Base-by-base conservation (phyloP, 106 monocot genomes). In the Acorus calamus region DNA sequence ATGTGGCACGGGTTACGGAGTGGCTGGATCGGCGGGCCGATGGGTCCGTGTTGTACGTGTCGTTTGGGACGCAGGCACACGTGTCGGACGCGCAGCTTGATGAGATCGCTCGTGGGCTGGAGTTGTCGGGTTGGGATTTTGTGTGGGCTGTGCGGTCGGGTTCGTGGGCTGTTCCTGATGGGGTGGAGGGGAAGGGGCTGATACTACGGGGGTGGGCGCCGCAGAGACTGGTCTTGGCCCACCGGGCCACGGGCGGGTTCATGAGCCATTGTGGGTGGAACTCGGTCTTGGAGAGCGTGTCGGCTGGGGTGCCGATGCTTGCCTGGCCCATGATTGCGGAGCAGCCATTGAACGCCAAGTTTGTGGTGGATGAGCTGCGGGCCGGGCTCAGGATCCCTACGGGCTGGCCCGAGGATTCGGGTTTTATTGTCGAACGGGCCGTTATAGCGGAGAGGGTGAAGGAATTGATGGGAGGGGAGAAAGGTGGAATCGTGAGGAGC, bases 261-360 rank as follows among this genome's bases (percentile, higher is more conserved):
- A n/a, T 87, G 57, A 79, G 62, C 68, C 87, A 87, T 63, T 83
- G 83, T 66, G 83, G 87, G 14, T 87, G 87, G 87, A 87, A 87
- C 77, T 87, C 87, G 52, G 76, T 82, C 62, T 44, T 87, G 28
- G 28, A 28, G 28, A 28, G 28, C 1, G 28, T 28, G 28, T 28
- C 28, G 28, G 28, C 28, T 28, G 28, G 28, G 0, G 28, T 28
- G 28, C 28, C 28, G 28, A 28, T 28, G 28, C 28, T 28, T 28
- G 28, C 28, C 0, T 28, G 28, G 28, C 28, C 28, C 28, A 28
- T 28, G 28, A 28, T 28, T 28, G 28, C 28, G 1, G 28, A 28
- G 28, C 28, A 28, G 28, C 28, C 28, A 28, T 1, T 28, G 28
- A 28, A 28, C 28, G 28, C 28, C 1, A 28, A 28, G 28, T 28